Base-by-base conservation (phyloP, 169 alveolate genomes). In the Plasmodium berghei region DNA sequence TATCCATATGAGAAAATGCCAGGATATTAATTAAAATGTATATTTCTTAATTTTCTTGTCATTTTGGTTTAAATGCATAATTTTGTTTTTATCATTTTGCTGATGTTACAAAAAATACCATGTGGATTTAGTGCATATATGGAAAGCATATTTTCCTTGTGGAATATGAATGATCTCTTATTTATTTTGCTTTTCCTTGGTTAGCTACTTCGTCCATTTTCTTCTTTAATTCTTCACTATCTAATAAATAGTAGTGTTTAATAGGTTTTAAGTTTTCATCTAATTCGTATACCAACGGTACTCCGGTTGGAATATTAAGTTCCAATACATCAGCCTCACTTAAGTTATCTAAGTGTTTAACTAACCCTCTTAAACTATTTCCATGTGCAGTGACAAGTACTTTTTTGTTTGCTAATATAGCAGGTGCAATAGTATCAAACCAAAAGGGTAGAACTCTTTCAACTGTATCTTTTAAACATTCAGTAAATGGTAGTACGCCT, bases 301-400 rank as follows among this genome's bases (percentile, higher is more conserved):
- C 98, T 4, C 98, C 99, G 26, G 99, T 98, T 12, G 99, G 99
- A 49, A 98, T 97, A 93, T 98, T 98, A 46, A 98, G 92, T 87
- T 96, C 98, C 45, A 97, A 93, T 58, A 98, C 96, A 34, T 97
- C 99, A 40, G 96, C 98, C 52, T 97, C 99, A 52, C 96, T 94
- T 96, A 98, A 95, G 63, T 94, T 93, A 90, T 97, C 99, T 49
- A 98, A 91, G 85, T 97, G 97, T 97, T 98, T 98, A 22, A 98
- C 98, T 28, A 98, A 93, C 24, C 98, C 98, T 91, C 99, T 95
- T 48, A 98, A 93, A 26, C 99, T 96, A 95, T 98, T 98, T n/a
- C 99, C 99, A 91, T 98, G 99, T 24, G 99, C 99, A 67, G 96
- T 92, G n/a, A 98, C 97, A 52, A 98, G 92, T 18, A 98, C 98